Base-by-base conservation (phyloP, 1,284 basidiomycete species). In the Trametes polyzona region DNA sequence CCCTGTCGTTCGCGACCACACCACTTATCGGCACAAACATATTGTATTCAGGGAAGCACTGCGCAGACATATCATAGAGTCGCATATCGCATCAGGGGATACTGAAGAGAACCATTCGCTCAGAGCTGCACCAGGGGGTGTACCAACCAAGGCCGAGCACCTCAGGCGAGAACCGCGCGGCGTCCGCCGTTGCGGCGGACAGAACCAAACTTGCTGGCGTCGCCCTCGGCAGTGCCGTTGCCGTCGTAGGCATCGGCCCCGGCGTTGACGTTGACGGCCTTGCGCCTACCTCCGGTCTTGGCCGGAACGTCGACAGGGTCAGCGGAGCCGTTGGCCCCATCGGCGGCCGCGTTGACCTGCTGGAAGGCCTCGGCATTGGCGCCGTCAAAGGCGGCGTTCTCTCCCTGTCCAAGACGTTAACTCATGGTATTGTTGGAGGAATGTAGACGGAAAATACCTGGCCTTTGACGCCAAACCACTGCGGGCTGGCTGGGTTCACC, bases 401-500 rank as follows among this genome's bases (percentile, higher is more conserved):
- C n/a, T n/a, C 17, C 17, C 36, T 39, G 17, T 21, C 19, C 19
- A 9, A 39, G 36, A 39, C 17, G 4, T 10, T 39, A 7, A 21
- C 3, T 17, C 36, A 21, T 21, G 35, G 17, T 21, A 9, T 9
- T 39, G 17, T 6, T 4, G 7, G n/a, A 8, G 17, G 17, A 7
- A 10, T 3, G 6, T 3, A 19, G 8, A 8, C 9, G 35, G 16
- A 14, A 14, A 17, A 10, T 3, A 39, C 36, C 36, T 39, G 7
- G 33, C 33, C n/a, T 16, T 37, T 17, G 36, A 21, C 29, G 12
- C 43, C 35, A 24, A 36, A 47, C 57, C 52, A 59, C 43, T 52
- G 24, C 11, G 19, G 24, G 17, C 41, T 51, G 3, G 57, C 52
- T 0, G 57, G 47, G 44, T 52, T 59, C 35, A 59, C 48, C 17